These are phyloP conservation scores for Asterionellopsis glacialis DNA, from an alignment of 108 stramenopile species.

Conservation along the genomic window DNA sequence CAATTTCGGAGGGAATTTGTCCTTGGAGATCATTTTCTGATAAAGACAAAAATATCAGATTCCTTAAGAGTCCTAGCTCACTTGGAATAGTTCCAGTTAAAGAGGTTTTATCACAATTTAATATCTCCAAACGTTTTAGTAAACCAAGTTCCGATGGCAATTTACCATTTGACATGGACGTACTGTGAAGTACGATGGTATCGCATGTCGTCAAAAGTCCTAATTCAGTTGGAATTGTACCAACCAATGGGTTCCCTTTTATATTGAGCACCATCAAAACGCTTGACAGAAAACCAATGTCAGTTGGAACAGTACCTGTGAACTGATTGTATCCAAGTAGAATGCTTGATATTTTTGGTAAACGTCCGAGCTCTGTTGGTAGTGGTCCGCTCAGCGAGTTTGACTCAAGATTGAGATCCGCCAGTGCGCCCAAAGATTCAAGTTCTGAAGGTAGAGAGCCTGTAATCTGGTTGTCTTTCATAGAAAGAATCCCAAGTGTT, in stretches of 20 bases:
- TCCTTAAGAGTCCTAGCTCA: background rate
- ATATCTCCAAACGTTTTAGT: background rate
- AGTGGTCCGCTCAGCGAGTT: slow-evolving; percentile 30
- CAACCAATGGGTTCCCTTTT: slow-evolving; percentile 16
- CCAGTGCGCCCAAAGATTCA: slow-evolving; percentile 10
- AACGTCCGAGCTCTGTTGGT: slow-evolving; percentile 21
- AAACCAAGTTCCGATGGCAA: background rate
- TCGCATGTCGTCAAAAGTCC: background rate
- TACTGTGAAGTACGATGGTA: background rate
- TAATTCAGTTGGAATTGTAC: slow-evolving; percentile 3
- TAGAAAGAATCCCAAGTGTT: slow-evolving; percentile 2
- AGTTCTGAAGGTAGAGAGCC: slow-evolving; percentile 15
- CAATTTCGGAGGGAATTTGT: slow-evolving; percentile 1
- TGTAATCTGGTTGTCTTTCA: slow-evolving; percentile 9
- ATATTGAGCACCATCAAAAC: background rate
- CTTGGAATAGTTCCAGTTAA: background rate
- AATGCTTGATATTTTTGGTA: slow-evolving; percentile 10
- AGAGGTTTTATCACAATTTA: background rate
- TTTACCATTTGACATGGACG: slow-evolving; percentile 11
- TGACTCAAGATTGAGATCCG: slow-evolving; percentile 16
- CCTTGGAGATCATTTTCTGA: background rate
- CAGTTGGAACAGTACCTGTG: slow-evolving; percentile 33
- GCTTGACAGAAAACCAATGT: slow-evolving; percentile 11
- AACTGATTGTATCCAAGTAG: slow-evolving; percentile 19
- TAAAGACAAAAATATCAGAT: slow-evolving; percentile 15